Base-by-base conservation (phyloP, 495 filamentous ascomycete species). In the Penicillium ucsense region DNA sequence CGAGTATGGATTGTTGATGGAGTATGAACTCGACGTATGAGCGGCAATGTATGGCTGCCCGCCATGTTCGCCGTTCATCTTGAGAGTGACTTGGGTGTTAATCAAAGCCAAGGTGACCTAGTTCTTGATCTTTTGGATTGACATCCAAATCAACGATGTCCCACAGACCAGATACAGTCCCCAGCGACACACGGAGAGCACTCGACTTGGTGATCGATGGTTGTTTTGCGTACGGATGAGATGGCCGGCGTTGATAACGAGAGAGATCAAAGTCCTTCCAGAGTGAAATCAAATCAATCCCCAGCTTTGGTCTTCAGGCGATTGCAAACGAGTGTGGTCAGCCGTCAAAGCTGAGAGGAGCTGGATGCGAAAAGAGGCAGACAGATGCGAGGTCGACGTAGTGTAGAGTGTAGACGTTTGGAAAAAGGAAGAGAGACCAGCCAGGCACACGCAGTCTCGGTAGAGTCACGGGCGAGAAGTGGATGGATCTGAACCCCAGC, bases 21-120 rank as follows among this genome's bases (percentile, higher is more conserved):
- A 20, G 6, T 31, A 34, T 20, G 20, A 20, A 20, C 43, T 45
- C 43, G 34, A 31, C 37, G 49, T 45, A 45, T 45, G 43, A 36
- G 43, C 43, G 6, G 43, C 43, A 36, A 20, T 20, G 20, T 34
- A 35, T 11, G 39, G 41, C 34, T 43, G 43, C 38, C 52, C 46
- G 40, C 51, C 44, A n/a, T 57, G 40, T 37, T 57, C 29, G 27
- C 57, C 53, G 45, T 45, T 56, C 56, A 60, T 60, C 6, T 12
- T 56, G 50, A 45, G 31, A 43, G 9, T 11, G 30, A 42, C 9
- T 35, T 12, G 40, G 7, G 40, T 42, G 30, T 31, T 20, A 2
- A 20, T 20, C 20, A 20, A 20, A 20, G 20, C 20, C 20, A 20
- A 20, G 20, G 20, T 2, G 20, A 20, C 20, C 20, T 20, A 20